Evolutionary conservation across 2,329 filamentous ascomycete genomes (phyloP), one percentile per base, ranked within the genome.

Genomic region (Onygenales sp.): DNA sequence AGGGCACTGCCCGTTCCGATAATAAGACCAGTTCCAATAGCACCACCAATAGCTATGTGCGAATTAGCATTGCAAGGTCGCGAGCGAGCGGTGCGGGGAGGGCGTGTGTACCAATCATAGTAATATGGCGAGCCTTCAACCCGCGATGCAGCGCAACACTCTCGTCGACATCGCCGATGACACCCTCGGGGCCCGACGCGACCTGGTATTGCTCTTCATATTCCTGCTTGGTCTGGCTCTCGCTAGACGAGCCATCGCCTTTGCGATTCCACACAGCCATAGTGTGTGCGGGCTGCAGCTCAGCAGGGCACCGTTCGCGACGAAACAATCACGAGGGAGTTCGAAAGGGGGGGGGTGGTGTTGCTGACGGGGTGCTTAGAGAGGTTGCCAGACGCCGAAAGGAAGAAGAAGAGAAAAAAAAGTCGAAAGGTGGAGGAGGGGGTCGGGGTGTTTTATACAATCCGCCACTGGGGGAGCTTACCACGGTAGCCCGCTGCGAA

Each of bases 11-110:
- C 79, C 1, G 77, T 75, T 42, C 75, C 75, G 8, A 82, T 70
- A 63, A 82, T 81, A 0, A 80, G 66, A 57, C 78, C 78, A 3
- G 77, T 80, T 44, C 76, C 74, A 57, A 82, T 82, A 3, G 78
- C 79, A 56, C 79, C 79, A 53, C 79, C 78, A 21, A 83, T 72
- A 11, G 79, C 57, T 59, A 47, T 5, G 7, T 40, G 36, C 11
- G n/a, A 39, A 37, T 57, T 39, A 56, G 42, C 21, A 33, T 27
- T 31, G 34, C 13, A 7, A 42, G 58, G n/a, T 62, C 68, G 64
- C 70, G 62, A 72, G 70, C 70, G 71, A 68, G 54, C 69, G 70
- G 54, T 70, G 69, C 48, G 69, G 67, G 31, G 71, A 64, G 56
- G 68, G 69, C 52, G 17, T 17, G 17, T 17, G 72, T 67, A 45